A percentile compares a stretch with the other conserved stretches of the same genome.
Conservation (phyloP, 106 monocot genomes). For the Apostasia ramifera region DNA sequence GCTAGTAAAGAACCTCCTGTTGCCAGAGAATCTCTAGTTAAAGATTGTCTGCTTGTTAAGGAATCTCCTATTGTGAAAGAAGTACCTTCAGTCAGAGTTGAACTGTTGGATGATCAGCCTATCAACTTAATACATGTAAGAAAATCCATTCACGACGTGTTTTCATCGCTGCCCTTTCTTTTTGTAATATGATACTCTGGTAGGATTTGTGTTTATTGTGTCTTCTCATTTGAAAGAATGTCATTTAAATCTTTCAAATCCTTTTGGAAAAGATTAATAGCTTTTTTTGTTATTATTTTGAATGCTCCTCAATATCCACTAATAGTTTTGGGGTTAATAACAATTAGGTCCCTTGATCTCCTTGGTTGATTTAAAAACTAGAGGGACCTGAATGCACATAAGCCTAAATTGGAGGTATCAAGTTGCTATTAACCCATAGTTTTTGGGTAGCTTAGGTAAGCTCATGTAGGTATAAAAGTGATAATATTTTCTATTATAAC, state of each 20-base stretch:
- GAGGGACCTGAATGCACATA: too few species aligned
- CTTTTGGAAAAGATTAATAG: background rate
- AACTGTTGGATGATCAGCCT: constrained; percentile 15
- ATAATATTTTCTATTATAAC: too few species aligned
- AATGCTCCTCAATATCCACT: too few species aligned
- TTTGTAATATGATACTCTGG: background rate
- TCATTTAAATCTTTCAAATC: background rate
- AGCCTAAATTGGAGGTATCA: too few species aligned
- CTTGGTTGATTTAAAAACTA: too few species aligned
- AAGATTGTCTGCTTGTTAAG: constrained; percentile 12
- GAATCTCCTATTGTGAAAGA: constrained; percentile 23
- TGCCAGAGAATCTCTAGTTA: constrained; percentile 7
- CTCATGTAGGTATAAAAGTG: too few species aligned
- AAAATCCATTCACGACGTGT: background rate
- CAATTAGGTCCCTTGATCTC: too few species aligned
- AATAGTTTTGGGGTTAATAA: too few species aligned
- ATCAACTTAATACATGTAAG: constrained; percentile 46
- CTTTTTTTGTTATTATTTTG: background rate
- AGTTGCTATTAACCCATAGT: too few species aligned
- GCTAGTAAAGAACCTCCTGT: constrained; percentile 17
- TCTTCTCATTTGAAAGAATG: background rate
- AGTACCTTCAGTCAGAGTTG: constrained; percentile 4
- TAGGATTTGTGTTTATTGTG: background rate
- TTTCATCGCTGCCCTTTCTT: background rate
- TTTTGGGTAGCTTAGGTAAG: too few species aligned